Conservation (phyloP, 345 rosid genomes). For the Eucalyptus decipiens region DNA sequence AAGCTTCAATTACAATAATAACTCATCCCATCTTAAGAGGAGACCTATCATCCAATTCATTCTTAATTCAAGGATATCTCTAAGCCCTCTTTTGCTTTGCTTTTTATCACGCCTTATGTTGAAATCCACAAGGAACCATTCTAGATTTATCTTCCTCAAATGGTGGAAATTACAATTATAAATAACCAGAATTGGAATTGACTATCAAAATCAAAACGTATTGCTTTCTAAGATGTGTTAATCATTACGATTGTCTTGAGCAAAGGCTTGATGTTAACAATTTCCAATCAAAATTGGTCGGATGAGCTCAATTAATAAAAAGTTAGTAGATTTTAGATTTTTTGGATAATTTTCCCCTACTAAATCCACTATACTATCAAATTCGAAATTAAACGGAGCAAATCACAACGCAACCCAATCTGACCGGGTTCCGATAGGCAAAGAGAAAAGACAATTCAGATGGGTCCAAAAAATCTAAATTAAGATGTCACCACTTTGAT, state of each 20-base stretch:
- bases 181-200: not conserved
- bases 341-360: accelerated
- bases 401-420: accelerated
- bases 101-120: not conserved
- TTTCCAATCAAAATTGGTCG: accelerated
- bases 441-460: no score
- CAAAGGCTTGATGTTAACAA: accelerated
- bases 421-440: accelerated
- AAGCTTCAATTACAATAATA: not conserved
- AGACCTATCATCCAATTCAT: not conserved
- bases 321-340: no score
- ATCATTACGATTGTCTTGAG: accelerated
- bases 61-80: not conserved
- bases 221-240: not conserved
- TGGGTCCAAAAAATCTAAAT: not conserved
- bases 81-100: not conserved
- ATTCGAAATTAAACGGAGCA: not conserved
- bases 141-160: not conserved
- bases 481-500: not conserved
- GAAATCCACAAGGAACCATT: not conserved
- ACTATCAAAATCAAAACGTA: accelerated
- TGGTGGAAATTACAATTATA: not conserved
- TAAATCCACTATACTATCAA: not conserved
- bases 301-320: accelerated
- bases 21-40: not conserved